Conservation (phyloP, 2,329 filamentous ascomycete genomes). For the Paecilomyces dactylethromorphus region DNA sequence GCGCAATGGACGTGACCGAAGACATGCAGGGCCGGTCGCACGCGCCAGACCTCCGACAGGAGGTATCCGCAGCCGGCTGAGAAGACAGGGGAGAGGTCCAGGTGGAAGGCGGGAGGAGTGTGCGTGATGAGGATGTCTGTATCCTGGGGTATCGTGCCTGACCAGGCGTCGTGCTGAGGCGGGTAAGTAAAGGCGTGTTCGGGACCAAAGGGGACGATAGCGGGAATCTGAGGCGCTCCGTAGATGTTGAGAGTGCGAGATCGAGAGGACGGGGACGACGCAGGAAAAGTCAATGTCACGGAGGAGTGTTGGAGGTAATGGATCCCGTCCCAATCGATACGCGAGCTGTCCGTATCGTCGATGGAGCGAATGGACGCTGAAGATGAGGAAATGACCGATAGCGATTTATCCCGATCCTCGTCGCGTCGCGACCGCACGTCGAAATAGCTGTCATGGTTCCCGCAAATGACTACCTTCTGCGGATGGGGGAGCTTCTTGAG, state of each 20-base stretch:
- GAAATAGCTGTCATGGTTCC: constrained; percentile 86
- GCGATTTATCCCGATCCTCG: constrained; percentile 43
- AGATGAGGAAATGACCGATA: constrained; percentile 25
- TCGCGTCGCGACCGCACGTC: constrained; percentile 58
- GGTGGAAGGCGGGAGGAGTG: constrained; percentile 67
- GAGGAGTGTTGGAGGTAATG: constrained; percentile 69
- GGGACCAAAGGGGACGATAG: constrained; percentile 56
- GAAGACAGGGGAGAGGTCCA: constrained; percentile 49
- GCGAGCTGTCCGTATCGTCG: constrained; percentile 38
- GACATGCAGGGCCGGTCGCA: constrained; percentile 68
- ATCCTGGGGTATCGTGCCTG: constrained; percentile 60
- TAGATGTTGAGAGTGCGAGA: constrained; percentile 63
- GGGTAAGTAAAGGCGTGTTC: constrained; percentile 75
- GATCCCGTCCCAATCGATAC: constrained; percentile 60
- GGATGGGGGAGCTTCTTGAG: constrained; percentile 64
- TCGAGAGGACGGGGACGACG: constrained; percentile 43
- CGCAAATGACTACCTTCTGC: constrained; percentile 75
- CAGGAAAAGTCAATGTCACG: constrained; percentile 55
- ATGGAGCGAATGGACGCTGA: constrained; percentile 30
- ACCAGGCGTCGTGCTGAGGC: constrained; percentile 62
- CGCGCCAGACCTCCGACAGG: constrained; percentile 65
- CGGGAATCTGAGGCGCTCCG: constrained; percentile 73
- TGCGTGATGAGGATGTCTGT: constrained; percentile 79
- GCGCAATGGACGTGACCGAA: constrained; percentile 82
- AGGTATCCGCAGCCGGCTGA: constrained; percentile 66